Evolutionary conservation across 2,329 filamentous ascomycete species (phyloP), one percentile per base, ranked within the genome.

Genomic region (Fusarium algeriense): DNA sequence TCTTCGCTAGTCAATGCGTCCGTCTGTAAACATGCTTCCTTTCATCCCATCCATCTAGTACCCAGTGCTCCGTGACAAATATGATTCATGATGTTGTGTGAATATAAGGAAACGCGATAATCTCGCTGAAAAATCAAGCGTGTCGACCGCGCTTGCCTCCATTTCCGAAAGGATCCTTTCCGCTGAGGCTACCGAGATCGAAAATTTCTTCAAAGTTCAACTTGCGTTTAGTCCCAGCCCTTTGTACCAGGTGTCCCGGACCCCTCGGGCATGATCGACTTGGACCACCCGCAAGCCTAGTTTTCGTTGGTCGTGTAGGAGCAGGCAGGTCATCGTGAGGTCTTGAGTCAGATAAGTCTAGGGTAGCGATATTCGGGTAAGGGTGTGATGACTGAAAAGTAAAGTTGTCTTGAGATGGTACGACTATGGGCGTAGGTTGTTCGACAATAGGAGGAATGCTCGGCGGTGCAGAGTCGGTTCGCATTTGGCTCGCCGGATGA

Each of bases 131-230:
- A 19, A 28, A 43, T 80, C 73, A 83, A 61, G 78, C 69, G 70
- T 89, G 87, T 55, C 87, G 83, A 57, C 81, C 84, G 62, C 88
- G 81, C 78, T 90, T 90, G 44, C 82, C 80, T 38, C 80, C 80
- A 34, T 81, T 82, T 17, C 85, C 83, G 70, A 87, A 86, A 37
- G 84, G 78, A 67, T 93, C 91, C 76, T 91, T 91, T 45, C 88
- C 88, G 64, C 86, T 86, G 54, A 92, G 79, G 70, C 88, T 89
- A 57, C 89, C 88, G 11, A 77, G 60, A 34, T 93, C 92, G 77
- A 94, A 94, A 58, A 94, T 90, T 76, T 95, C 92, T 28, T 89
- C 88, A 75, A 93, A 87, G 74, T 92, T 91, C 73, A 93, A 86
- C 75, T 92, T 88, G 44, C 92, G 87, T 80, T 95, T 95, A 73